A percentile compares a stretch with the other conserved stretches of the same genome.
Evolutionary conservation across 2,329 filamentous ascomycete species (phyloP).

Genomic region (Phialophora chinensis): DNA sequence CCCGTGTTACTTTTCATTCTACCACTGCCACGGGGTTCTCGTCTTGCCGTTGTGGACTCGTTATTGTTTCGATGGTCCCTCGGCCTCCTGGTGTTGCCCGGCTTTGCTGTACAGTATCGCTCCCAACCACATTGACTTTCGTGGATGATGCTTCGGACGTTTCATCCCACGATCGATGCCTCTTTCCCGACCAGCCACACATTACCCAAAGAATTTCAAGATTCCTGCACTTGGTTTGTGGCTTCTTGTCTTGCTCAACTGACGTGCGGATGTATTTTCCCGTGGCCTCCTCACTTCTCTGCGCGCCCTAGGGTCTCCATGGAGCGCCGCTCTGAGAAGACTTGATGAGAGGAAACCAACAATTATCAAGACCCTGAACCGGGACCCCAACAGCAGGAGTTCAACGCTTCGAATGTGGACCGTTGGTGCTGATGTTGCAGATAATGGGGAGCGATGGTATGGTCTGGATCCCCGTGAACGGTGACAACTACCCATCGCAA

Average conservation of each 20-base stretch:
- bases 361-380: neutral
- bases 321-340: neutral
- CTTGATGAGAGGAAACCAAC: neutral
- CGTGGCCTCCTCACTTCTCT: neutral
- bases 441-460: neutral
- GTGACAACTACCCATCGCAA: neutral
- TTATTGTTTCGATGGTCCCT: neutral
- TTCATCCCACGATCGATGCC: neutral
- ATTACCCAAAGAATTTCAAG: neutral
- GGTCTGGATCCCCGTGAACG: neutral
- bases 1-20: neutral
- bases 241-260: neutral
- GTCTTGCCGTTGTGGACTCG: neutral
- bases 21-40: neutral
- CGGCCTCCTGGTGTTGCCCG: neutral
- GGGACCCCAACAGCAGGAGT: neutral
- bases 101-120: neutral
- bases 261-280: slow-evolving; percentile 1
- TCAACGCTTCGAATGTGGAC: neutral
- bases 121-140: neutral
- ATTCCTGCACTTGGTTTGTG: neutral
- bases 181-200: neutral
- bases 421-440: neutral
- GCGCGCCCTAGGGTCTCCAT: neutral
- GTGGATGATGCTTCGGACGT: neutral